Conservation (phyloP, 495 filamentous ascomycete genomes). For the Xylaria grammica region DNA sequence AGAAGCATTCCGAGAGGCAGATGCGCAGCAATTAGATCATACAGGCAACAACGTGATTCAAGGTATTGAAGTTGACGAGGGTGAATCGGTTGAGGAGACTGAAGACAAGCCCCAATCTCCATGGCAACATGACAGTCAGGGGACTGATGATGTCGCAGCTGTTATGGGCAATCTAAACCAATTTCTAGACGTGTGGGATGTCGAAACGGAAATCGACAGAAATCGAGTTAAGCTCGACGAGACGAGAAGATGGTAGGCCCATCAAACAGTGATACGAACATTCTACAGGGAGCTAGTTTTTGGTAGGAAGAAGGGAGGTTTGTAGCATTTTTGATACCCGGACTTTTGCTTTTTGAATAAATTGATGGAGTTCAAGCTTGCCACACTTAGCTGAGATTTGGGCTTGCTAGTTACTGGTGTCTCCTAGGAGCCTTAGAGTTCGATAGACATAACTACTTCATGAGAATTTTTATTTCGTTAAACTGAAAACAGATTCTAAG, state of each 20-base stretch:
- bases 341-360: background rate
- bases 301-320: slow-evolving; percentile 8
- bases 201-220: slow-evolving; percentile 43
- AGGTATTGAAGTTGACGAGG: background rate
- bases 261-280: slow-evolving; percentile 8
- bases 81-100: background rate
- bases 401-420: background rate
- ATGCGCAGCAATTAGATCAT: slow-evolving; percentile 17
- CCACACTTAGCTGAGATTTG: background rate
- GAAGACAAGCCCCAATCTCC: slow-evolving; percentile 25
- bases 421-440: background rate
- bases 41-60: background rate
- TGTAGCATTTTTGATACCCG: slow-evolving; percentile 16
- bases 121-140: slow-evolving; percentile 31
- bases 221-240: slow-evolving; percentile 17
- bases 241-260: background rate
- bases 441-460: background rate
- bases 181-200: slow-evolving; percentile 47
- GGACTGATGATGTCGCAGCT: slow-evolving; percentile 45
- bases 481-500: background rate
- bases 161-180: slow-evolving; percentile 50
- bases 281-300: slow-evolving; percentile 11
- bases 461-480: background rate
- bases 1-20: slow-evolving; percentile 41
- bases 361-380: background rate